Percentiles rank a stretch among this genome's conserved stretches.
These are phyloP conservation scores for Ogataea neopini DNA, from an alignment of 805 yeast species.

Conservation along the genomic window DNA sequence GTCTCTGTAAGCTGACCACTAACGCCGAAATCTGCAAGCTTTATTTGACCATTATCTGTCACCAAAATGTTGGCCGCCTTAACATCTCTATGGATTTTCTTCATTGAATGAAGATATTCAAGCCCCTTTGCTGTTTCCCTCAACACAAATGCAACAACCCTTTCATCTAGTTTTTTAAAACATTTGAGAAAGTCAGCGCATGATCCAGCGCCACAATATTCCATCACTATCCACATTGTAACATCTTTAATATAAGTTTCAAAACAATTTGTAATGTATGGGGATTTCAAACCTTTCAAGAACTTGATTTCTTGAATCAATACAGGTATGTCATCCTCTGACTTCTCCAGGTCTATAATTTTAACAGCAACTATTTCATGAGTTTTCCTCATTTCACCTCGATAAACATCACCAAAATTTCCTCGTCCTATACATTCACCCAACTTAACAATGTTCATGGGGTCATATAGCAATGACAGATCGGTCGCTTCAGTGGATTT, in stretches of 20 bases:
- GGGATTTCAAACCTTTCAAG: constrained; percentile 64
- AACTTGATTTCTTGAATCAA: constrained; percentile 78
- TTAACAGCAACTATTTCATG: constrained; percentile 75
- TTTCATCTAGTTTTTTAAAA: constrained; percentile 57
- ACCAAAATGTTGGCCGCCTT: constrained; percentile 87
- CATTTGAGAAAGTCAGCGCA: constrained; percentile 71
- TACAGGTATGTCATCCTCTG: constrained; percentile 71
- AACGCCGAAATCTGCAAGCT: constrained; percentile 92
- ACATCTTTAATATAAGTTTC: constrained; percentile 66
- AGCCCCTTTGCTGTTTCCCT: constrained; percentile 70
- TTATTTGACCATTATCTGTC: constrained; percentile 67
- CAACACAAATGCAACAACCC: constrained; percentile 59
- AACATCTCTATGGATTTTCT: constrained; percentile 84
- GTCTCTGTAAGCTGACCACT: constrained; percentile 74
- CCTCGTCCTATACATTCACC: constrained; percentile 75
- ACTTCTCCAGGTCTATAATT: constrained; percentile 75
- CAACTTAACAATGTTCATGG: constrained; percentile 31
- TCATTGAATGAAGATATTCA: constrained; percentile 70
- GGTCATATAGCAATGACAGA: constrained; percentile 14
- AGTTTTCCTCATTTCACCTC: constrained; percentile 43
- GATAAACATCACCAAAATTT: constrained; percentile 84
- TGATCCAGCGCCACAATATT: constrained; percentile 93
- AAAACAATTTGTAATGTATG: constrained; percentile 63
- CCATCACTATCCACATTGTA: constrained; percentile 89
- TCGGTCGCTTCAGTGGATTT: background rate